Evolutionary conservation across 805 yeast species (phyloP).

Genomic region (Priceomyces castillae): DNA sequence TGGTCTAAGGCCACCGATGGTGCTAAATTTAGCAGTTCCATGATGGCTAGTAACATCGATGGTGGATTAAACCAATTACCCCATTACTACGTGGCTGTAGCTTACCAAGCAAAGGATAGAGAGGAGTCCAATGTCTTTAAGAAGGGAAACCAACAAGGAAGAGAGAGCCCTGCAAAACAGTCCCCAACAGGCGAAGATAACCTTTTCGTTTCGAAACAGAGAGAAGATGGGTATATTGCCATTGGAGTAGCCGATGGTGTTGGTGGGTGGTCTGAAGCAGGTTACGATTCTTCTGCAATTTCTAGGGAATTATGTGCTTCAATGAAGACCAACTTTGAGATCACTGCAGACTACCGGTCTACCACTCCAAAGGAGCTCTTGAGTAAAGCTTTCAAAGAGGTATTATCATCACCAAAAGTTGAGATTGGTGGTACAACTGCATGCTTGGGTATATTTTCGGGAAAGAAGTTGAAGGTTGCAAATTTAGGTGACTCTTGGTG

Average conservation of each 20-base stretch:
- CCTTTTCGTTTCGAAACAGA: slow-evolving; percentile 49
- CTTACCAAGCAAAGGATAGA: slow-evolving; percentile 72
- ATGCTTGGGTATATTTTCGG: slow-evolving; percentile 70
- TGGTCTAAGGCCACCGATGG: slow-evolving; percentile 14
- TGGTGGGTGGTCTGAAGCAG: slow-evolving; percentile 95
- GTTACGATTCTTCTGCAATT: slow-evolving; percentile 85
- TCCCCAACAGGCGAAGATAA: slow-evolving; percentile 77
- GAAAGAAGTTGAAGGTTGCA: slow-evolving; percentile 60
- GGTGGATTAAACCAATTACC: slow-evolving; percentile 19
- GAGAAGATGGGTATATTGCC: slow-evolving; percentile 41
- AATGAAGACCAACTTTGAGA: slow-evolving; percentile 42
- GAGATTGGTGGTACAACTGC: slow-evolving; percentile 94
- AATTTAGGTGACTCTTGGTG: slow-evolving; percentile 96
- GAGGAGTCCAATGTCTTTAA: slow-evolving; percentile 47
- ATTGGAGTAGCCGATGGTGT: slow-evolving; percentile 96
- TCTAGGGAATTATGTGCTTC: slow-evolving; percentile 72
- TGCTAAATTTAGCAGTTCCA: slow-evolving; percentile 12
- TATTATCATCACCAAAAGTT: slow-evolving; percentile 55
- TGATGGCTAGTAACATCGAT: slow-evolving; percentile 18
- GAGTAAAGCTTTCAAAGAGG: slow-evolving; percentile 51
- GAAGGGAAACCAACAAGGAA: slow-evolving; percentile 16
- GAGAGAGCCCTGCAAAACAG: slow-evolving; percentile 39
- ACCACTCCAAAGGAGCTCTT: slow-evolving; percentile 49
- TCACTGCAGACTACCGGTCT: slow-evolving; percentile 4
- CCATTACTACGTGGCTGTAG: slow-evolving; percentile 59